Conservation (phyloP, 2,329 filamentous ascomycete species). For the Epichloe coenophiala region DNA sequence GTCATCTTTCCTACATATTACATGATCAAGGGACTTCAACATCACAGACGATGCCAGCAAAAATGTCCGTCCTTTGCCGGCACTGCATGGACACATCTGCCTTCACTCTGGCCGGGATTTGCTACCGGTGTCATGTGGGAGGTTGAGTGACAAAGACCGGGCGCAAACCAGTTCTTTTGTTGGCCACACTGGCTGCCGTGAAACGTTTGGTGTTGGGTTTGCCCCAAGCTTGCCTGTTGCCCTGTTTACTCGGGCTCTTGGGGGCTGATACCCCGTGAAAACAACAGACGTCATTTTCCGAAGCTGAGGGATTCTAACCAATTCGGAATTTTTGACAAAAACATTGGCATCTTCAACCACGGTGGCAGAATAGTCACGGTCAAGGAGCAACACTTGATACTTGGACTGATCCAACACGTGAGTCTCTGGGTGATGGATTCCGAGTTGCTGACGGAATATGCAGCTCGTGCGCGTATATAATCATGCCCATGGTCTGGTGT, state of each 20-base stretch:
- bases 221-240: slow-evolving; percentile 70
- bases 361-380: slow-evolving; percentile 85
- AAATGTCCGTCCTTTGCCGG: slow-evolving; percentile 87
- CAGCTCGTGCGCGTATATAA: slow-evolving; percentile 84
- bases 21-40: slow-evolving; percentile 87
- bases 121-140: slow-evolving; percentile 86
- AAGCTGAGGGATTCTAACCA: neutral
- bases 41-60: slow-evolving; percentile 65
- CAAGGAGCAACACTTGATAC: slow-evolving; percentile 79
- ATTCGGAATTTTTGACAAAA: too few species aligned
- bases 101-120: slow-evolving; percentile 92
- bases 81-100: slow-evolving; percentile 89
- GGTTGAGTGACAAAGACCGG: slow-evolving; percentile 83
- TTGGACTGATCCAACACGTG: neutral
- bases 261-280: slow-evolving; percentile 34
- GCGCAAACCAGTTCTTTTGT: slow-evolving; percentile 80
- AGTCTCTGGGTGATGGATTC: neutral
- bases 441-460: neutral
- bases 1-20: slow-evolving; percentile 97
- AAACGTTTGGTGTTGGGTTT: slow-evolving; percentile 88
- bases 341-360: slow-evolving; percentile 90
- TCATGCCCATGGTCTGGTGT: slow-evolving; percentile 99
- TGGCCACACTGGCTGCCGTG: too few species aligned
- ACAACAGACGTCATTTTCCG: neutral
- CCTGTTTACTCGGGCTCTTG: slow-evolving; percentile 74